phyloP scores from a whole-genome alignment of 2,329 filamentous ascomycete genomes.

The Elsinoe perseae region DNA sequence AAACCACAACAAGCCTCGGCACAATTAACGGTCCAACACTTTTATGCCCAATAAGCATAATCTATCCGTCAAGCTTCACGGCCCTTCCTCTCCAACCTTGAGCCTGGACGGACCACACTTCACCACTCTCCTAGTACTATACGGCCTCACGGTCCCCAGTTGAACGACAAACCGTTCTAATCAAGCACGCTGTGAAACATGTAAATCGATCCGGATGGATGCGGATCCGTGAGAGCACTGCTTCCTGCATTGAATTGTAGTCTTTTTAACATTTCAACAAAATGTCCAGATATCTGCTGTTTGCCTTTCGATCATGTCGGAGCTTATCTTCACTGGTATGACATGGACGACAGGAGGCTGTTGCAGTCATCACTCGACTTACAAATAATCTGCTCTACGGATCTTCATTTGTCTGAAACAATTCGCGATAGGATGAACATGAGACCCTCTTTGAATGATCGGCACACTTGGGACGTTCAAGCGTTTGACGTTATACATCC shows the following conservation, averaged over 20 bases:
- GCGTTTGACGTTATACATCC: background rate
- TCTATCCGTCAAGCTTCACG: constrained; percentile 1
- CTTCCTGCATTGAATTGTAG: background rate
- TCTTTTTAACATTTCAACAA: background rate
- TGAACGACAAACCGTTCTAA: background rate
- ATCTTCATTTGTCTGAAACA: background rate
- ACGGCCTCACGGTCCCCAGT: background rate
- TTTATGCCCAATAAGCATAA: constrained; percentile 13
- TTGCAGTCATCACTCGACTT: too few relatives aligned
- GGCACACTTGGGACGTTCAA: background rate
- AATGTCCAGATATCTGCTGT: too few relatives aligned
- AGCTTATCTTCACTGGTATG: too few relatives aligned
- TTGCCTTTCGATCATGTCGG: too few relatives aligned
- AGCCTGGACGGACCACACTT: background rate
- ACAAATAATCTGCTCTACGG: background rate
- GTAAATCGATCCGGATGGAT: background rate
- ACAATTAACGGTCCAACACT: constrained; percentile 1
- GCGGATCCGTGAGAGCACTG: background rate
- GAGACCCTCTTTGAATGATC: background rate
- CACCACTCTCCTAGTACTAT: background rate
- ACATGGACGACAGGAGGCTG: too few relatives aligned
- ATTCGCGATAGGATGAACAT: background rate
- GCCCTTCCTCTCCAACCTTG: background rate
- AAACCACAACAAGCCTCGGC: background rate
- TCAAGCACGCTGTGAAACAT: constrained; percentile 2